A percentile compares a stretch with the other conserved stretches of the same genome.
Evolutionary conservation across 202 grass and related monocot species (phyloP).

Genomic region (Schoenoplectus triqueter): DNA sequence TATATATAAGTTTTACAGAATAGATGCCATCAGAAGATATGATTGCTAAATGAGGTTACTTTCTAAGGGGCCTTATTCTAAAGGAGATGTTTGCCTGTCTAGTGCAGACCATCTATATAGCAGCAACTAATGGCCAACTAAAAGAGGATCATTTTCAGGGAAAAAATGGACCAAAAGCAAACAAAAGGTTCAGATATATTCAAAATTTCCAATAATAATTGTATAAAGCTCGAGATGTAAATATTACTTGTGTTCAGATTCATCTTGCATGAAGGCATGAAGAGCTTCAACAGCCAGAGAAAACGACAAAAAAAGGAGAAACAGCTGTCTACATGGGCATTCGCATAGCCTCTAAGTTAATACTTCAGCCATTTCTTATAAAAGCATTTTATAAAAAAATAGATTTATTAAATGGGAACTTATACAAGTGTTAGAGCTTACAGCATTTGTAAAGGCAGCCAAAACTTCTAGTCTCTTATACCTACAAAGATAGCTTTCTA

Average conservation of each 20-base stretch:
- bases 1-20: background rate
- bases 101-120: slow-evolving; percentile 52
- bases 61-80: too few relatives aligned
- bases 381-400: background rate
- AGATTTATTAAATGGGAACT: background rate
- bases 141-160: background rate
- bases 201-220: background rate
- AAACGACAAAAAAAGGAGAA: slow-evolving; percentile 94
- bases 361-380: slow-evolving; percentile 36
- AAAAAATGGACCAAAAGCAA: background rate
- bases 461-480: slow-evolving; percentile 95
- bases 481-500: slow-evolving; percentile 41
- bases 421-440: slow-evolving; percentile 50
- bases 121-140: background rate
- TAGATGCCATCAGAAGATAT: background rate
- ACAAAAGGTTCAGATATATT: background rate
- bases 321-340: slow-evolving; percentile 92
- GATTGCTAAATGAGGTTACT: background rate
- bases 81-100: background rate
- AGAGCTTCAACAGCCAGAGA: slow-evolving; percentile 94
- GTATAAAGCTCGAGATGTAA: background rate
- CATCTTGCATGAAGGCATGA: slow-evolving; percentile 99
- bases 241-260: slow-evolving; percentile 99
- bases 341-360: slow-evolving; percentile 38
- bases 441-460: slow-evolving; percentile 88